Base-by-base conservation (phyloP, 2,329 filamentous ascomycete species). In the Parastagonospora avenae region DNA sequence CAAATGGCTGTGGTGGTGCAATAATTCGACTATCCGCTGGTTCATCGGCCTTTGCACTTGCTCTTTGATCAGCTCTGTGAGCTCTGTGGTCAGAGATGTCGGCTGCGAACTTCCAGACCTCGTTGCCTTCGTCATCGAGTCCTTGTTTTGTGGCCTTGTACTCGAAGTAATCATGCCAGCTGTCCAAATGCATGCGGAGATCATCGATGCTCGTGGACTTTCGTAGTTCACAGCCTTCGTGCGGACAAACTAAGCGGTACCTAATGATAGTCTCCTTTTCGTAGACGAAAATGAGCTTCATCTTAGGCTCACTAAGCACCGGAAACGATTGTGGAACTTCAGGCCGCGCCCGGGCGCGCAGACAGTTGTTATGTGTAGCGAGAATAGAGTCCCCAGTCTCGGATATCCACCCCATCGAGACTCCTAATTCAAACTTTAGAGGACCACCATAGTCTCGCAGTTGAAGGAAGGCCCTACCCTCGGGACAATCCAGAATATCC, bases 111-210 rank as follows among this genome's bases (percentile, higher is more conserved):
- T 30, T 42, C 57, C 46, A 62, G 28, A 33, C 55, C 35, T 50
- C 43, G 12, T 62, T 45, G 8, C 59, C 60, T 8, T 61, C 28
- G 8, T 37, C 45, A 35, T 63, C 60, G 8, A 48, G 12, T 5
- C 42, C 32, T 28, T 54, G 40, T 2, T 50, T 41, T 2, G 43
- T 48, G 2, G 63, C 53, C 9, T 62, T 32, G 8, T 65, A 71
- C 7, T 55, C 55, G 46, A 75, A 71, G 29, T 73, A 60, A 15
- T 73, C 68, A 46, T 78, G 76, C 50, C 60, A 62, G 12, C 57
- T 48, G 5, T 67, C 48, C 5, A 73, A 51, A 46, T 78, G 76
- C 44, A 72, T 60, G 10, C 67, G 61, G 2, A 78, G 59, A 16
- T 59, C 58, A n/a, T 61, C 50, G 2, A 66, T 50, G 5, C 57